Percentiles rank a stretch among this genome's conserved stretches.
Evolutionary conservation across 805 yeast species (phyloP).

Genomic region (Barnettozyma sucrosica): DNA sequence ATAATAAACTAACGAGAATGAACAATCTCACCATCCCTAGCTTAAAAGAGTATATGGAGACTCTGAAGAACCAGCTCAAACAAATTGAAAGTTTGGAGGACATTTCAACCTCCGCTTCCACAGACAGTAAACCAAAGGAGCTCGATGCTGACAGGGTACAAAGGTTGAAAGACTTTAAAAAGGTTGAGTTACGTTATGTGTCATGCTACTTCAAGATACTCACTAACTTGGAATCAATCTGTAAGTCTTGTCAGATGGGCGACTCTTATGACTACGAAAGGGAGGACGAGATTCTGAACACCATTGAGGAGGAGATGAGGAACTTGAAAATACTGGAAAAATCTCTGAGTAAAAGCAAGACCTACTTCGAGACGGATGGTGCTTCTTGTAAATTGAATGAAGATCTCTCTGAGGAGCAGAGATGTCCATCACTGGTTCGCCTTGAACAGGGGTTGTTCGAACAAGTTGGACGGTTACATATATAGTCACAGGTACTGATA

Average conservation of each 20-base stretch:
- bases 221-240: slow-evolving; percentile 16
- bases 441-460: slow-evolving; percentile 9
- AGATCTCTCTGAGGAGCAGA: slow-evolving; percentile 6
- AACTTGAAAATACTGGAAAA: slow-evolving; percentile 20
- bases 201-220: slow-evolving; percentile 17
- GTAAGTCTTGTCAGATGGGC: slow-evolving; percentile 10
- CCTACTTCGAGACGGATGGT: slow-evolving; percentile 13
- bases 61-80: slow-evolving; percentile 11
- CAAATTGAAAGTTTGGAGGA: slow-evolving; percentile 8
- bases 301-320: slow-evolving; percentile 18
- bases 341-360: slow-evolving; percentile 8
- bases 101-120: background rate
- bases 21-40: slow-evolving; percentile 21
- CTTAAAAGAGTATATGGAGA: slow-evolving; percentile 12
- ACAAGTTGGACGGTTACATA: slow-evolving; percentile 4
- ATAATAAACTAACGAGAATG: slow-evolving; percentile 20
- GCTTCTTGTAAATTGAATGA: slow-evolving; percentile 1
- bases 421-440: slow-evolving; percentile 5
- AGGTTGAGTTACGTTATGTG: slow-evolving; percentile 18
- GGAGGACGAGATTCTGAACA: slow-evolving; percentile 23
- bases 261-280: slow-evolving; percentile 22
- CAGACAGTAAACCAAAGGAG: slow-evolving; percentile 1
- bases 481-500: background rate
- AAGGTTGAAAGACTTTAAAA: slow-evolving; percentile 8
- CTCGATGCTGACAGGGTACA: slow-evolving; percentile 3